Evolutionary conservation across 1,284 basidiomycete species (phyloP).

Genomic region (Moesziomyces globuligerus): DNA sequence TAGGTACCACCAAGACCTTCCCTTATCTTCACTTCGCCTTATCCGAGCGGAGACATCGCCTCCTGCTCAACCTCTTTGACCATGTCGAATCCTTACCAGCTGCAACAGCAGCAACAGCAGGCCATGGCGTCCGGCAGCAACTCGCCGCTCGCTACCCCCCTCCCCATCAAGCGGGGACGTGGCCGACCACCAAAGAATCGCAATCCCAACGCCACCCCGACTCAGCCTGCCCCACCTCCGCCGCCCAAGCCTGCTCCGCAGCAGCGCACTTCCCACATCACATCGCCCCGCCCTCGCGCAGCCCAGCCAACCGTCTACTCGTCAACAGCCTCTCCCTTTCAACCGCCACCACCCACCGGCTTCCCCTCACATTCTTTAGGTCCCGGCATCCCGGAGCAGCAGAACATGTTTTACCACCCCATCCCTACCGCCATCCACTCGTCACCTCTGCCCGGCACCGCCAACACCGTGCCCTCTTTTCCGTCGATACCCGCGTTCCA

Average conservation of each 20-base stretch:
- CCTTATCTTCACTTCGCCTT: not conserved
- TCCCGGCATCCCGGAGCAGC: conserved; percentile 41
- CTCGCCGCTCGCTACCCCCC: conserved; percentile 30
- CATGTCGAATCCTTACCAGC: conserved; percentile 47
- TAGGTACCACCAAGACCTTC: too few species aligned
- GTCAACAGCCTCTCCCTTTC: conserved; percentile 33
- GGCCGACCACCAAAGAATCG: conserved; percentile 50
- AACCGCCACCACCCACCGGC: conserved; percentile 23
- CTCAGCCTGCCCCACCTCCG: conserved; percentile 15
- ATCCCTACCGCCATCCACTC: conserved; percentile 15
- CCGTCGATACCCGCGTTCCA: conserved; percentile 38
- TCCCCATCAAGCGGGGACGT: conserved; percentile 43
- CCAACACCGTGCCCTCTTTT: conserved; percentile 26
- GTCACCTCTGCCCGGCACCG: conserved; percentile 10
- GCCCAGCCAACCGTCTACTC: conserved; percentile 13
- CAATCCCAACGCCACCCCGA: conserved; percentile 30
- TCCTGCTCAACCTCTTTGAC: too few species aligned
- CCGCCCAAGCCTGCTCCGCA: conserved; percentile 37
- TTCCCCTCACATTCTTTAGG: conserved; percentile 30
- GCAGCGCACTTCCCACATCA: conserved; percentile 41
- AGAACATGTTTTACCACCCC: conserved; percentile 39
- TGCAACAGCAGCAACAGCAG: conserved; percentile 30
- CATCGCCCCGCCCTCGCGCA: conserved; percentile 37
- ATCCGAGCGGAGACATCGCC: not conserved
- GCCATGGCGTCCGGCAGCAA: conserved; percentile 46